Percentiles rank a stretch among this genome's conserved stretches.
Conservation (phyloP, 1,139 yeast species). For the Candida sanyaensis region DNA sequence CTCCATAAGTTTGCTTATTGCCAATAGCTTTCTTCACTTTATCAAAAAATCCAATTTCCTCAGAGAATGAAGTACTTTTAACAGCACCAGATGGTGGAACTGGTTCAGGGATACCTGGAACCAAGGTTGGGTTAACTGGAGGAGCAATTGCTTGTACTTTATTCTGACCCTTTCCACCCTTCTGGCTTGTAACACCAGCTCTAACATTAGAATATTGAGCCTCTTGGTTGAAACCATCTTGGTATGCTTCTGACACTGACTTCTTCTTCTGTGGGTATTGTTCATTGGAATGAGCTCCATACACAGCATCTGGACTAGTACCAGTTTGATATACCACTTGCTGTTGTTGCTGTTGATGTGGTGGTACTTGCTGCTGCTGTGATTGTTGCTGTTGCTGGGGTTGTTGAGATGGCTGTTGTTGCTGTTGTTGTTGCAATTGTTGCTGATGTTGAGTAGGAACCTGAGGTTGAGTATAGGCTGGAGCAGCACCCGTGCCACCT, state of each 20-base stretch:
- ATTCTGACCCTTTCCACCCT: constrained; percentile 9
- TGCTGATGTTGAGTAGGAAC: constrained; percentile 1
- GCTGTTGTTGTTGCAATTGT: neutral
- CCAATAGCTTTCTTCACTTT: constrained; percentile 89
- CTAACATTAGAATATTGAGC: constrained; percentile 59
- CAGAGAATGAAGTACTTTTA: constrained; percentile 64
- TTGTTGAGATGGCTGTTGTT: constrained; percentile 1
- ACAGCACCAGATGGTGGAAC: constrained; percentile 60
- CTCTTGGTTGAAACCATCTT: constrained; percentile 45
- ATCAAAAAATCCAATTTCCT: constrained; percentile 89
- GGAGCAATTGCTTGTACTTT: constrained; percentile 20
- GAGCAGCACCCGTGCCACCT: constrained; percentile 30
- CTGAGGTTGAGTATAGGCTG: constrained; percentile 10
- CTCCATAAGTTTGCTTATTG: constrained; percentile 86
- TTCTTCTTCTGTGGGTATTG: constrained; percentile 26
- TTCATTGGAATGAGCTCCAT: constrained; percentile 14
- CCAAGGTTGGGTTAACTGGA: constrained; percentile 60
- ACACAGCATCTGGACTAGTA: constrained; percentile 17
- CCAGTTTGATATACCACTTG: constrained; percentile 18
- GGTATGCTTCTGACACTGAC: constrained; percentile 32
- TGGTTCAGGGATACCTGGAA: constrained; percentile 88
- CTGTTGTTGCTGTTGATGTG: constrained; percentile 15
- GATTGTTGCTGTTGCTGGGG: constrained; percentile 7
- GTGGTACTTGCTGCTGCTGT: constrained; percentile 4
- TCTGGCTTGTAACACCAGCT: constrained; percentile 22